A percentile compares a stretch with the other conserved stretches of the same genome.
phyloP scores from a whole-genome alignment of 305 asterid genomes.

The Fraxinus latifolia region DNA sequence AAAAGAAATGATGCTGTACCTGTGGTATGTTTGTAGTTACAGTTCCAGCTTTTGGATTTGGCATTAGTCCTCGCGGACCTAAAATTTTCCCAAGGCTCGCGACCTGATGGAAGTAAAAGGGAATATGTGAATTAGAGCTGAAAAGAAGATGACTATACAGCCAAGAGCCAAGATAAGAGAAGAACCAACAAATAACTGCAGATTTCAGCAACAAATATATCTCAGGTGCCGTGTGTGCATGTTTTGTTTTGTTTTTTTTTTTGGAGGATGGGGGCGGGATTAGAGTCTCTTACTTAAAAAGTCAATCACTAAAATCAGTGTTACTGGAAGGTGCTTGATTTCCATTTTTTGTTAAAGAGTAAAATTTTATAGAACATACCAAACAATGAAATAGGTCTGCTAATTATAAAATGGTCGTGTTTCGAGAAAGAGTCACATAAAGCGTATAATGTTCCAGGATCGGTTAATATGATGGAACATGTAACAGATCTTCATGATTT shows the following conservation, averaged over 20 bases:
- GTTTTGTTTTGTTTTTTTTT: too few species aligned
- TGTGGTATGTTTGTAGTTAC: conserved; percentile 92
- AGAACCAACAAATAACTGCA: not conserved
- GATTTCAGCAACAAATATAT: not conserved
- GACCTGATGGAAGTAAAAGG: conserved; percentile 49
- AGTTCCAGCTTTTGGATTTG: conserved; percentile 96
- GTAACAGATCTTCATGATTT: not conserved
- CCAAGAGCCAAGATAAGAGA: not conserved
- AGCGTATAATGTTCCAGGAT: not conserved
- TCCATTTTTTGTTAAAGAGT: not conserved
- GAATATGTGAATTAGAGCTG: conserved; percentile 8
- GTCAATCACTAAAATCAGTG: not conserved
- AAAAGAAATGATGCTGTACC: conserved; percentile 41
- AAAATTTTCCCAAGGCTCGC: conserved; percentile 84
- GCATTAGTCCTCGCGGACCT: conserved; percentile 97
- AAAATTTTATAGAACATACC: not conserved
- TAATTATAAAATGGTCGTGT: not conserved
- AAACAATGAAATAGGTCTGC: not conserved
- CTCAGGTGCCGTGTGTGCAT: not conserved
- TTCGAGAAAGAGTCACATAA: not conserved
- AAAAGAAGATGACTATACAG: not conserved
- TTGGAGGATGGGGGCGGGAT: not conserved
- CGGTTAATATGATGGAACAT: not conserved
- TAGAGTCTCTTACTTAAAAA: not conserved
- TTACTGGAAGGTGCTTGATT: not conserved